Conservation (phyloP, 2,329 filamentous ascomycete species). For the Piedraia hortae region DNA sequence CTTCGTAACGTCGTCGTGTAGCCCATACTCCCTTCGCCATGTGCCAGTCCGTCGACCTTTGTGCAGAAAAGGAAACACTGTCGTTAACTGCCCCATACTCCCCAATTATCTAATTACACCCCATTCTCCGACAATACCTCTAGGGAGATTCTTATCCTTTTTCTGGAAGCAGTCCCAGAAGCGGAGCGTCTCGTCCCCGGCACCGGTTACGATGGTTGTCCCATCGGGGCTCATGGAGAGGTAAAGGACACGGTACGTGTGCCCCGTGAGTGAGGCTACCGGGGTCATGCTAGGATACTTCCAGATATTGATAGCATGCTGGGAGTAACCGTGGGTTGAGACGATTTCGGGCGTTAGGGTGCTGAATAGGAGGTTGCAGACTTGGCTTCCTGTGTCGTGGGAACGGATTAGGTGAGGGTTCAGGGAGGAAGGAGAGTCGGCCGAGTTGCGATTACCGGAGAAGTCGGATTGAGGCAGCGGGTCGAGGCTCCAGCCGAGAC, state of each 20-base stretch:
- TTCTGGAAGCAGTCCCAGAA: slow-evolving; percentile 95
- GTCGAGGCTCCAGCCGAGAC: slow-evolving; percentile 1
- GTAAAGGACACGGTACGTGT: slow-evolving; percentile 89
- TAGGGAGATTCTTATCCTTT: slow-evolving; percentile 28
- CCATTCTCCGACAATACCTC: slow-evolving; percentile 37
- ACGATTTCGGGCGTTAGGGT: slow-evolving; percentile 97
- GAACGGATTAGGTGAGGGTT: slow-evolving; percentile 35
- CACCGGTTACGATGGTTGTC: slow-evolving; percentile 76
- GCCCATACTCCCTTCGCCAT: no score
- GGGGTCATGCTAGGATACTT: slow-evolving; percentile 98
- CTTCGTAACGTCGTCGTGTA: no score
- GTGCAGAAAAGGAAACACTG: no score
- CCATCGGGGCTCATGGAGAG: slow-evolving; percentile 94
- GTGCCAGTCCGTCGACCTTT: no score
- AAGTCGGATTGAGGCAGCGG: slow-evolving; percentile 1
- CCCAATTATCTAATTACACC: slow-evolving; percentile 33
- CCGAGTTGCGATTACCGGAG: slow-evolving; percentile 4
- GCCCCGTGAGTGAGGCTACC: slow-evolving; percentile 78
- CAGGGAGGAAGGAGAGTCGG: slow-evolving; percentile 13
- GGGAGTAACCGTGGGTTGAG: slow-evolving; percentile 84
- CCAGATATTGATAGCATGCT: slow-evolving; percentile 98
- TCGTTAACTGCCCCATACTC: neutral
- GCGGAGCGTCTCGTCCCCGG: slow-evolving; percentile 78
- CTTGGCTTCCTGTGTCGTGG: slow-evolving; percentile 87
- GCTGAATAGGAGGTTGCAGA: slow-evolving; percentile 95